Evolutionary conservation across 148 eudicot species (phyloP).

Genomic region (Bassia scoparia): DNA sequence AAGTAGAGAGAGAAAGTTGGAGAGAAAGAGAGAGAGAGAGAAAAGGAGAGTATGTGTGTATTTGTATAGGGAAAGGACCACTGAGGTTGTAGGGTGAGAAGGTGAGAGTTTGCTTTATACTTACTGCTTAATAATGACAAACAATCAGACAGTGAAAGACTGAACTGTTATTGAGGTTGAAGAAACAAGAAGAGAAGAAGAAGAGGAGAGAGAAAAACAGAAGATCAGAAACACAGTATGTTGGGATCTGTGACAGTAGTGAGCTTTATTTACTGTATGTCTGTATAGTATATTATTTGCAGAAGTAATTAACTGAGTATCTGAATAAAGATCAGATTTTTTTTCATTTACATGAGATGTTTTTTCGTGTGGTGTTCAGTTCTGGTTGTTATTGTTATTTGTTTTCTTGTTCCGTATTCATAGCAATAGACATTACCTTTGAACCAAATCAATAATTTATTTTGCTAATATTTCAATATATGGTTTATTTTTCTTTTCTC

Average conservation of each 20-base stretch:
- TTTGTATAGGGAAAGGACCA: slow-evolving; percentile 38
- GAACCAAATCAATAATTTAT: too few species aligned
- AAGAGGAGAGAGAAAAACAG: neutral
- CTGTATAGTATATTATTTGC: neutral
- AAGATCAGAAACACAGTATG: neutral
- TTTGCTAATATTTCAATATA: too few species aligned
- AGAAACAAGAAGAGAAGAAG: neutral
- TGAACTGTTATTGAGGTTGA: slow-evolving; percentile 9
- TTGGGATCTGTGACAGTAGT: slow-evolving; percentile 7
- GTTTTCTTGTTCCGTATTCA: too few species aligned
- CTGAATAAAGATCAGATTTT: too few species aligned
- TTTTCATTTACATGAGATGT: too few species aligned
- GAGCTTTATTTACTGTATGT: neutral
- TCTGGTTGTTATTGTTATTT: too few species aligned
- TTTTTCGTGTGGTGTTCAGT: too few species aligned
- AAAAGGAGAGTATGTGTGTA: neutral
- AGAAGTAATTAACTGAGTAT: too few species aligned
- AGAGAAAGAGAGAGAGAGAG: neutral
- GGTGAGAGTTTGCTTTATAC: slow-evolving; percentile 22
- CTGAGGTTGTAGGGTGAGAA: slow-evolving; percentile 5
- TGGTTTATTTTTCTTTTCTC: too few species aligned
- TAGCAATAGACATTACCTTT: too few species aligned
- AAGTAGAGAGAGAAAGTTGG: neutral
- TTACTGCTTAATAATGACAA: slow-evolving; percentile 19
- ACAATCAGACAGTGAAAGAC: slow-evolving; percentile 8